Conservation (phyloP, 129 eudicot genomes). For the Flaveria brownii region DNA sequence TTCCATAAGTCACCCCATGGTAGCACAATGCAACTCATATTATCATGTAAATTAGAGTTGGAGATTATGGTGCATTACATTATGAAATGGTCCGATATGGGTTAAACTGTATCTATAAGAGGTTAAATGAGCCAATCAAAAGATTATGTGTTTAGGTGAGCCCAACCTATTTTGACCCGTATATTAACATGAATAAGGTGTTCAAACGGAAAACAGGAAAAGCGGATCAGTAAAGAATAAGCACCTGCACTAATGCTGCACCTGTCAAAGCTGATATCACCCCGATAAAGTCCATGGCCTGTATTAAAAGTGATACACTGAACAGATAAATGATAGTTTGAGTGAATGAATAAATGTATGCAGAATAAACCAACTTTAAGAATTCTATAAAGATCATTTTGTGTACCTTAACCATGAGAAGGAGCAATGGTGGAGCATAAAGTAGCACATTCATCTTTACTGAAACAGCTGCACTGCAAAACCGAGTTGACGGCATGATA, state of each 20-base stretch:
- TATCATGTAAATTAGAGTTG: conserved; percentile 12
- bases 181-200: background rate
- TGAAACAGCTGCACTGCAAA: conserved; percentile 88
- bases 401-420: conserved; percentile 86
- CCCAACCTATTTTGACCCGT: background rate
- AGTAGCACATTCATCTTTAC: conserved; percentile 97
- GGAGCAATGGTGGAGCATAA: conserved; percentile 82
- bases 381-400: background rate
- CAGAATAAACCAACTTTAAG: conserved; percentile 1
- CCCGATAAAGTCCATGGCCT: conserved; percentile 78
- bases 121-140: background rate
- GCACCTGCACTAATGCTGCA: conserved; percentile 96
- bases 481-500: conserved; percentile 3
- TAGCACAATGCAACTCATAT: conserved; percentile 44
- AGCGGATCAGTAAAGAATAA: conserved; percentile 4
- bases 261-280: conserved; percentile 74
- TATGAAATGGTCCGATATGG: background rate
- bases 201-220: conserved; percentile 6
- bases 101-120: background rate
- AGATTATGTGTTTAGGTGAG: background rate
- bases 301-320: conserved; percentile 34
- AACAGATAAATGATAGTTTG: conserved; percentile 26
- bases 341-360: conserved; percentile 22
- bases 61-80: background rate
- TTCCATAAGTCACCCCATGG: conserved; percentile 29